A percentile compares a stretch with the other conserved stretches of the same genome.
Evolutionary conservation across 441 rosid genomes (phyloP).

Genomic region (Gossypium lobatum): DNA sequence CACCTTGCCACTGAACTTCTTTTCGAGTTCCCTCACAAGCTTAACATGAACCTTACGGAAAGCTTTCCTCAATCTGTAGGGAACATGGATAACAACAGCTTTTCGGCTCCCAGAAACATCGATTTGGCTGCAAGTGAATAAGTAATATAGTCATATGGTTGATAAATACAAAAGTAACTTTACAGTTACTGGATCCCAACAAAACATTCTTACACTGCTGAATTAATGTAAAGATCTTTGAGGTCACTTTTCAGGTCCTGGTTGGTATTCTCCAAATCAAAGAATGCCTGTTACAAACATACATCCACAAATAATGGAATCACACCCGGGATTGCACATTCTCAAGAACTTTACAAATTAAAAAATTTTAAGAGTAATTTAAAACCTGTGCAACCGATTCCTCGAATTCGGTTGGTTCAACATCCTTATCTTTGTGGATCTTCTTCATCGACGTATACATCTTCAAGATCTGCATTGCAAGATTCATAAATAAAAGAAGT

Average conservation of each 20-base stretch:
- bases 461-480: constrained; percentile 12
- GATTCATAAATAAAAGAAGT: not conserved
- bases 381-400: constrained; percentile 61
- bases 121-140: constrained; percentile 40
- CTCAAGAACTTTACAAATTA: not conserved
- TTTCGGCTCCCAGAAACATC: constrained; percentile 64
- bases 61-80: constrained; percentile 69
- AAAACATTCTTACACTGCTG: constrained; percentile 41
- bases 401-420: constrained; percentile 54
- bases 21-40: constrained; percentile 78
- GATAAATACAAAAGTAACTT: not conserved
- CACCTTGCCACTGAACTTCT: constrained; percentile 85
- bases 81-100: constrained; percentile 62
- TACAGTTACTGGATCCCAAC: not conserved
- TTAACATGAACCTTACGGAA: constrained; percentile 60
- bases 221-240: constrained; percentile 58
- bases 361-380: not conserved
- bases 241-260: constrained; percentile 65
- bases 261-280: constrained; percentile 63
- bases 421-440: constrained; percentile 58
- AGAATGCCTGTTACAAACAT: constrained; percentile 29
- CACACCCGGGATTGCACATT: not conserved
- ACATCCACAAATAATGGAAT: not conserved
- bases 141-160: not conserved
- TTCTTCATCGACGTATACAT: constrained; percentile 24